Evolutionary conservation across 2,329 filamentous ascomycete genomes (phyloP).

Genomic region (Arachnopeziza araneosa): DNA sequence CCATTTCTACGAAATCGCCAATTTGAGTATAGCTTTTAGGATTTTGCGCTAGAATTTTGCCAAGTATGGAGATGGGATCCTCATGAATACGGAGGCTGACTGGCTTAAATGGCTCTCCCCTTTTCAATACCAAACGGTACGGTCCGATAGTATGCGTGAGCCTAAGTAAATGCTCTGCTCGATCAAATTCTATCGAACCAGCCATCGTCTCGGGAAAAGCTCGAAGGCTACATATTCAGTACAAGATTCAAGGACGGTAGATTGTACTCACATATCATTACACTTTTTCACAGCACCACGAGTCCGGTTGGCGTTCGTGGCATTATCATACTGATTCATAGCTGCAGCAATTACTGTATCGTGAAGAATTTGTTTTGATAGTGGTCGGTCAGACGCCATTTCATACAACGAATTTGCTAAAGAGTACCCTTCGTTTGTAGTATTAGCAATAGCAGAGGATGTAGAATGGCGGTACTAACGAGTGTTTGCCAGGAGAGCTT

Average conservation of each 20-base stretch:
- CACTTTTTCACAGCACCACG: slow-evolving; percentile 74
- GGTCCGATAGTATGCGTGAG: slow-evolving; percentile 71
- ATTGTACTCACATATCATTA: slow-evolving; percentile 58
- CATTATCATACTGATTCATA: slow-evolving; percentile 71
- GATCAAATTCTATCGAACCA: slow-evolving; percentile 45
- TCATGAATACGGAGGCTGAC: slow-evolving; percentile 71
- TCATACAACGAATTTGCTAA: slow-evolving; percentile 60
- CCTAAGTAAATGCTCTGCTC: slow-evolving; percentile 58
- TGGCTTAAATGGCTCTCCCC: slow-evolving; percentile 74
- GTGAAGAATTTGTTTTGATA: slow-evolving; percentile 47
- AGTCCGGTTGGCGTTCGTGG: slow-evolving; percentile 72
- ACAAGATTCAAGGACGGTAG: not conserved
- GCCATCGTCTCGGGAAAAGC: slow-evolving; percentile 56
- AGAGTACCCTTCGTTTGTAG: slow-evolving; percentile 44
- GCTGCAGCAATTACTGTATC: slow-evolving; percentile 57
- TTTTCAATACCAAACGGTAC: slow-evolving; percentile 72
- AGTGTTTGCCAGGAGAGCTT: slow-evolving; percentile 55
- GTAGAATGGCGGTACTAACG: slow-evolving; percentile 40
- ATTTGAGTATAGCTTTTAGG: slow-evolving; percentile 66
- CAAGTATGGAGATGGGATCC: slow-evolving; percentile 69
- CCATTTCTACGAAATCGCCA: slow-evolving; percentile 67
- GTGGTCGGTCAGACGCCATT: slow-evolving; percentile 41
- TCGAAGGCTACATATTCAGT: slow-evolving; percentile 45
- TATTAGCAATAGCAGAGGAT: slow-evolving; percentile 5
- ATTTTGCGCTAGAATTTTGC: slow-evolving; percentile 72